Evolutionary conservation across 2,329 filamentous ascomycete species (phyloP).

Genomic region (Cordyceps pruinosa): DNA sequence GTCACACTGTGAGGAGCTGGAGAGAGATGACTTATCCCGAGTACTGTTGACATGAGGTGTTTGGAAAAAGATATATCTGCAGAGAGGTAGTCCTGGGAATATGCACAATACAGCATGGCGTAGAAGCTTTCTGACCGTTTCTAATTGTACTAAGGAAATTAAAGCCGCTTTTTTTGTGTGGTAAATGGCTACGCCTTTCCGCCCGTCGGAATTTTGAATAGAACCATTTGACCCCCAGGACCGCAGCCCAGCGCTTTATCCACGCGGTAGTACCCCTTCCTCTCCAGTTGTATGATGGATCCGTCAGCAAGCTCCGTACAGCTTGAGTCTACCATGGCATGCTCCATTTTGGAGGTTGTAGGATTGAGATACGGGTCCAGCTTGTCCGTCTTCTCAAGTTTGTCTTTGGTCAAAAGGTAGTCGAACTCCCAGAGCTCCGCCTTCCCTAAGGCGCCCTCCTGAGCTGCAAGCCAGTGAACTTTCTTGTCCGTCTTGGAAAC

Average conservation of each 20-base stretch:
- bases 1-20: no score
- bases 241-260: not conserved
- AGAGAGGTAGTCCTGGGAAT: no score
- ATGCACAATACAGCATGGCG: no score
- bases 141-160: no score
- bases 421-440: not conserved
- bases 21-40: no score
- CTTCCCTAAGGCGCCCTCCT: not conserved
- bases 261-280: not conserved
- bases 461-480: constrained; percentile 2
- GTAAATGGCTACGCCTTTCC: no score
- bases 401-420: not conserved
- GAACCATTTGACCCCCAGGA: not conserved
- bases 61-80: no score
- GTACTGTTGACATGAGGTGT: no score
- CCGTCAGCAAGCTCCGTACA: not conserved
- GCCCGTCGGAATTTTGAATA: not conserved
- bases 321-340: not conserved
- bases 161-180: no score
- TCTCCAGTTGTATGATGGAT: not conserved
- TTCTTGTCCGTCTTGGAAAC: constrained; percentile 73
- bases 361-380: not conserved
- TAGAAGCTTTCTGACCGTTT: no score
- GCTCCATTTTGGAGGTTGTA: not conserved
- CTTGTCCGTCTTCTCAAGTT: not conserved